Conservation (phyloP, 1,284 basidiomycete genomes). For the Cryptococcus neoformans region DNA sequence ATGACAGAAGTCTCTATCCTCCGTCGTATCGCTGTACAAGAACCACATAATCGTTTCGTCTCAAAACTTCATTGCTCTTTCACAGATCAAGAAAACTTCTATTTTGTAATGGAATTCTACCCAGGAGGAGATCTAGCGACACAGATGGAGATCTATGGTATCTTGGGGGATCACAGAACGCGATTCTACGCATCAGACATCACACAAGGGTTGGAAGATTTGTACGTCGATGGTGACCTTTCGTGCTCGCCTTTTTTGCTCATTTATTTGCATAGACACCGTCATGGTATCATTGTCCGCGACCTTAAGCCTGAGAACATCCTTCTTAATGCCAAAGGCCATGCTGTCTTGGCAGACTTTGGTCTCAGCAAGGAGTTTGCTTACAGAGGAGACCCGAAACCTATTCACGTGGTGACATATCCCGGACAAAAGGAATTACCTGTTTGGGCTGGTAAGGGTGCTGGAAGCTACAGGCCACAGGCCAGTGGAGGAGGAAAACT, state of each 20-base stretch:
- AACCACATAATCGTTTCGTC: constrained; percentile 79
- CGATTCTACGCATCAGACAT: constrained; percentile 96
- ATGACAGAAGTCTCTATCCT: constrained; percentile 91
- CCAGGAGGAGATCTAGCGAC: constrained; percentile 95
- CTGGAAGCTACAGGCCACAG: constrained; percentile 18
- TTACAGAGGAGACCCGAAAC: constrained; percentile 39
- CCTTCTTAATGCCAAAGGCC: constrained; percentile 85
- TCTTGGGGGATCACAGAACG: constrained; percentile 84
- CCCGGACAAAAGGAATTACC: constrained; percentile 20
- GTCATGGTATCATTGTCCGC: constrained; percentile 52
- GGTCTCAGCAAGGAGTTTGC: constrained; percentile 55
- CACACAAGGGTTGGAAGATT: constrained; percentile 86
- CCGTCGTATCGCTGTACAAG: constrained; percentile 71
- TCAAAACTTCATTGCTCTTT: constrained; percentile 94
- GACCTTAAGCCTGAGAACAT: constrained; percentile 63
- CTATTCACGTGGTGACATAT: constrained; percentile 26
- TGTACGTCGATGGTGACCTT: constrained; percentile 47
- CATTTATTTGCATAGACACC: constrained; percentile 35
- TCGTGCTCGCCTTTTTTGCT: background rate
- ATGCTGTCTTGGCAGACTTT: constrained; percentile 95
- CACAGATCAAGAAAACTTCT: constrained; percentile 91
- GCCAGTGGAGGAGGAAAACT: constrained; percentile 15
- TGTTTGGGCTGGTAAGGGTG: constrained; percentile 31
- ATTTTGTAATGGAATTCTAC: constrained; percentile 72
- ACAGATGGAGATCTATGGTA: constrained; percentile 90